A percentile compares a stretch with the other conserved stretches of the same genome.
These are phyloP conservation scores for Brassica incana DNA, from an alignment of 345 rosid genomes.

Conservation along the genomic window DNA sequence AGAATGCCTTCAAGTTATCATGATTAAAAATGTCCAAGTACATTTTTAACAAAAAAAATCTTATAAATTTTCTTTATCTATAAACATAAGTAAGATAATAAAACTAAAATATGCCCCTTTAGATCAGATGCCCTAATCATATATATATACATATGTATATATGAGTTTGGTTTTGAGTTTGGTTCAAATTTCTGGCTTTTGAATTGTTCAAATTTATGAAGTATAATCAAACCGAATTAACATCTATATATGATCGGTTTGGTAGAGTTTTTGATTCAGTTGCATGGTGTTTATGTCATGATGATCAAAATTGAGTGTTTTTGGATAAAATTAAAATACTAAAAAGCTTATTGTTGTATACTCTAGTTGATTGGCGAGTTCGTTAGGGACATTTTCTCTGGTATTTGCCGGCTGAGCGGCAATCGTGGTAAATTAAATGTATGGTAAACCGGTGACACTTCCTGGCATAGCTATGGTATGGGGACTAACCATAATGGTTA, in stretches of 20 bases:
- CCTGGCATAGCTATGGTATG: conserved; percentile 46
- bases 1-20: no score
- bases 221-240: not conserved
- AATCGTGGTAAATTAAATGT: conserved; percentile 36
- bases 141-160: no score
- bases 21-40: no score
- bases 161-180: not conserved
- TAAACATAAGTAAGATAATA: no score
- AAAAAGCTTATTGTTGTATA: not conserved
- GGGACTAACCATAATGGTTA: conserved; percentile 46
- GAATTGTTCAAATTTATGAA: not conserved
- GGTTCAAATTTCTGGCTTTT: not conserved
- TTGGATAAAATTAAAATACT: not conserved
- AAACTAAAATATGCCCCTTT: no score
- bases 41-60: no score
- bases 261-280: not conserved
- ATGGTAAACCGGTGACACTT: conserved; percentile 34
- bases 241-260: not conserved
- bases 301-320: not conserved
- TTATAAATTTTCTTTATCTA: no score
- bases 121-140: no score
- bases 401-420: conserved; percentile 46
- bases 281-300: not conserved
- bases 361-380: conserved; percentile 46
- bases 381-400: conserved; percentile 47